These are phyloP conservation scores for Pseudocercospora fijiensis DNA, from an alignment of 2,329 filamentous ascomycete species.

Conservation along the genomic window DNA sequence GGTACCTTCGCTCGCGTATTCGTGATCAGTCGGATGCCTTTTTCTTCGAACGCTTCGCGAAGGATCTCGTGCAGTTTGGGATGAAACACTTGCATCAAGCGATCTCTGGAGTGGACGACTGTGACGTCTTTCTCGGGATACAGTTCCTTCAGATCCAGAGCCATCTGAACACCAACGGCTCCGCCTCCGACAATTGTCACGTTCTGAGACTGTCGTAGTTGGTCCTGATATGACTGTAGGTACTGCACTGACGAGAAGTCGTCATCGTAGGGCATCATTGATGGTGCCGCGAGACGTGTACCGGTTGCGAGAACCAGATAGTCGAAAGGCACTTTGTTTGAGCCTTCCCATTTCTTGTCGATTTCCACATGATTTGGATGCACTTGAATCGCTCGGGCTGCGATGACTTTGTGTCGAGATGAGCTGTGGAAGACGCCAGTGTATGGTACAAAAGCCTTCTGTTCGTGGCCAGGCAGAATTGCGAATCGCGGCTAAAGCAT, in stretches of 20 bases:
- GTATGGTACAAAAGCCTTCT: conserved; percentile 28
- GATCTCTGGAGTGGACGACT: conserved; percentile 57
- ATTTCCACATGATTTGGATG: conserved; percentile 21
- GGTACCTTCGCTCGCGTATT: conserved; percentile 37
- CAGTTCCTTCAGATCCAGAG: conserved; percentile 57
- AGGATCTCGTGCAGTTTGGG: conserved; percentile 42
- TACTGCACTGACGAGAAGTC: conserved; percentile 16
- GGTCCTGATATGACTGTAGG: conserved; percentile 21
- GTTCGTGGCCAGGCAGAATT: conserved; percentile 25
- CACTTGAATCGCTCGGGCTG: conserved; percentile 21
- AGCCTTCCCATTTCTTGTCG: conserved; percentile 20
- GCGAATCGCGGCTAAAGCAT: conserved; percentile 23
- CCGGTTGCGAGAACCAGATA: conserved; percentile 28
- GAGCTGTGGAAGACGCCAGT: conserved; percentile 19
- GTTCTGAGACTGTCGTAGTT: conserved; percentile 25
- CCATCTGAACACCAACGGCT: conserved; percentile 62
- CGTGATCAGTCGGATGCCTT: conserved; percentile 55
- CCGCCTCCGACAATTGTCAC: conserved; percentile 52
- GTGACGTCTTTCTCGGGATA: conserved; percentile 59
- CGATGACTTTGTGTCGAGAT: conserved; percentile 17
- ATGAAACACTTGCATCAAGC: conserved; percentile 55
- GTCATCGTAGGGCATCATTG: conserved; percentile 25
- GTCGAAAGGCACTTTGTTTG: conserved; percentile 22
- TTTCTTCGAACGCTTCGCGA: conserved; percentile 45
- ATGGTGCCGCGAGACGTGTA: conserved; percentile 21